Base-by-base conservation (phyloP, 108 stramenopile species). In the Chaetoceros tenuissimus region DNA sequence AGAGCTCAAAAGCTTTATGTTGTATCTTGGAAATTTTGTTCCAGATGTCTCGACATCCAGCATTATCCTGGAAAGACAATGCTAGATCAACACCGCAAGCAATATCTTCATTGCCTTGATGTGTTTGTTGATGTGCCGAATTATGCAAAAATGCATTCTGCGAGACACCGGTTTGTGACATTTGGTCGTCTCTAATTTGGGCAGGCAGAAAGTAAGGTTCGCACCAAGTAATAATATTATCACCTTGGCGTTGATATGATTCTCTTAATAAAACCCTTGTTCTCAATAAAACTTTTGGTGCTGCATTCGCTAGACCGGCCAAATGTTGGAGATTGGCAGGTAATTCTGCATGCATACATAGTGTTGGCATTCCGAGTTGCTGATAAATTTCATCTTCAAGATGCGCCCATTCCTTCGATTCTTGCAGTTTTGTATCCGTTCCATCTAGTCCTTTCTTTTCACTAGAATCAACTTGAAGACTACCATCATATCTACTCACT, bases 141-240 rank as follows among this genome's bases (percentile, higher is more conserved):
- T 18, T 49, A 7, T 24, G 48, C 16, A 7, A n/a, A n/a, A 28
- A n/a, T 30, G 57, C n/a, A n/a, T n/a, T n/a, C n/a, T n/a, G n/a
- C n/a, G 30, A 64, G 57, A 18, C 23, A 56, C 25, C 56, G 21
- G 18, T 49, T 34, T 51, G 16, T 16, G 16, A 44, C 21, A 17
- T n/a, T 49, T 19, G 48, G 13, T n/a, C 27, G 1, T 46, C 31
- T 34, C 53, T 52, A 2, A 61, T 28, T 50, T 59, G 29, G 31
- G 20, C 34, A 13, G 40, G 51, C 16, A 26, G 17, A 27, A 61
- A 67, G 60, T 73, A 85, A 17, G 91, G 87, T 61, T 93, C 91
- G 60, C 86, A 87, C 91, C 91, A 93, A 16, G 91, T 93, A 60
- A 93, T 89, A 50, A 93, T 93, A 62, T 93, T 89, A 24, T 88